Evolutionary conservation across 2,329 filamentous ascomycete species (phyloP).

Genomic region (Aschersonia sp.): DNA sequence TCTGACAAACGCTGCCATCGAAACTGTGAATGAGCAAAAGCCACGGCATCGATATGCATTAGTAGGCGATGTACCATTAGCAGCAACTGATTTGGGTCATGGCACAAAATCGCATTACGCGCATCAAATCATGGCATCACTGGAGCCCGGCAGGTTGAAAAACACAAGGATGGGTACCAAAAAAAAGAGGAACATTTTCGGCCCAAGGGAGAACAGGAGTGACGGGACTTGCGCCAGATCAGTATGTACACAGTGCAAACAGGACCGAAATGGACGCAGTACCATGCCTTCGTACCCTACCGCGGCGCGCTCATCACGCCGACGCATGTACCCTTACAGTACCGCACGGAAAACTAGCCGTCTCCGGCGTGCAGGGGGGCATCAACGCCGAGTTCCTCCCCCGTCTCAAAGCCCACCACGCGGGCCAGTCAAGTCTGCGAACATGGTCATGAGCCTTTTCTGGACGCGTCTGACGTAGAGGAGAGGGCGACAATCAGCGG

Average conservation of each 20-base stretch:
- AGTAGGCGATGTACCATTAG: too few relatives aligned
- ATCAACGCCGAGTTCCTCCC: not conserved
- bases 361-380: not conserved
- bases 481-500: not conserved
- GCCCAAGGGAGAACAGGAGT: too few relatives aligned
- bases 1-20: too few relatives aligned
- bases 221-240: not conserved
- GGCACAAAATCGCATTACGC: too few relatives aligned
- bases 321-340: conserved; percentile 23
- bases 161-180: too few relatives aligned
- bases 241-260: conserved; percentile 21
- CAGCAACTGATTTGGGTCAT: too few relatives aligned
- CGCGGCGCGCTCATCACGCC: conserved; percentile 16
- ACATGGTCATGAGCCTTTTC: not conserved
- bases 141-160: too few relatives aligned
- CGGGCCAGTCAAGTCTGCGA: conserved; percentile 1
- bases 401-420: not conserved
- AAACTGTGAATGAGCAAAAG: too few relatives aligned
- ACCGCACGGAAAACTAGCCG: conserved; percentile 12
- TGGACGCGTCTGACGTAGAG: not conserved
- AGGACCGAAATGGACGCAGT: conserved; percentile 6
- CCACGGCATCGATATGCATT: too few relatives aligned
- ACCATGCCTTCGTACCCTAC: conserved; percentile 20
- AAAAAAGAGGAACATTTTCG: too few relatives aligned
- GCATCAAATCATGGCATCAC: too few relatives aligned